These are phyloP conservation scores for Heliocybe sulcata DNA, from an alignment of 1,284 basidiomycete species.

Conservation along the genomic window DNA sequence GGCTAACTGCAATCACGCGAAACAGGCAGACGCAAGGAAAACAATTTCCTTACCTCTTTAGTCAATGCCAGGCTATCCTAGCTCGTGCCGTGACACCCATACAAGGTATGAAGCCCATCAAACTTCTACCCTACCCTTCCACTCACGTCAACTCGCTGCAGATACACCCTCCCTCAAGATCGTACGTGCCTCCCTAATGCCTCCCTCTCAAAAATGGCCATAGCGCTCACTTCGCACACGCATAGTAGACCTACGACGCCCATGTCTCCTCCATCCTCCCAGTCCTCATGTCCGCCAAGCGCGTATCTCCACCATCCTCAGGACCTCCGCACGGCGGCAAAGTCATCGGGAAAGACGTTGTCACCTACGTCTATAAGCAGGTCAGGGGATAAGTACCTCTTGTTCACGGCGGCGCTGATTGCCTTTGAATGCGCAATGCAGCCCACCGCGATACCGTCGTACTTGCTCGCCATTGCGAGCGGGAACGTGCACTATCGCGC, in stretches of 20 bases:
- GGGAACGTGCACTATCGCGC: slow-evolving; percentile 76
- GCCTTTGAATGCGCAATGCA: slow-evolving; percentile 20
- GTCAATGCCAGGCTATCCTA: slow-evolving; percentile 93
- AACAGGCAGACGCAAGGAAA: slow-evolving; percentile 87
- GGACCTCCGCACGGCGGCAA: slow-evolving; percentile 62
- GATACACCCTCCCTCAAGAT: slow-evolving; percentile 72
- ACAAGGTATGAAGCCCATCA: slow-evolving; percentile 44
- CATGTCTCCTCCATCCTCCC: slow-evolving; percentile 72
- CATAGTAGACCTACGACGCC: slow-evolving; percentile 66
- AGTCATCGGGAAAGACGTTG: slow-evolving; percentile 60
- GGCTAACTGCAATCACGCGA: not conserved
- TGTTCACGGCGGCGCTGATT: no score
- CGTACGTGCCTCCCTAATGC: slow-evolving; percentile 29
- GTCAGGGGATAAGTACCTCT: no score
- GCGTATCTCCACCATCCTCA: slow-evolving; percentile 66
- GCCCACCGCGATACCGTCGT: slow-evolving; percentile 81
- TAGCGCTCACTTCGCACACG: slow-evolving; percentile 9
- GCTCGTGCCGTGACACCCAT: slow-evolving; percentile 75
- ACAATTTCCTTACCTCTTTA: slow-evolving; percentile 85
- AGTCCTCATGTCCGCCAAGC: slow-evolving; percentile 77
- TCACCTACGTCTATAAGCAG: slow-evolving; percentile 66
- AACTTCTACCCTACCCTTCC: slow-evolving; percentile 2
- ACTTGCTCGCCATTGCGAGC: slow-evolving; percentile 82
- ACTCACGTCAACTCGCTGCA: slow-evolving; percentile 17
- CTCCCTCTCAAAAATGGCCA: not conserved